Evolutionary conservation across 495 filamentous ascomycete genomes (phyloP).

Genomic region (Geoglossum glabrum): DNA sequence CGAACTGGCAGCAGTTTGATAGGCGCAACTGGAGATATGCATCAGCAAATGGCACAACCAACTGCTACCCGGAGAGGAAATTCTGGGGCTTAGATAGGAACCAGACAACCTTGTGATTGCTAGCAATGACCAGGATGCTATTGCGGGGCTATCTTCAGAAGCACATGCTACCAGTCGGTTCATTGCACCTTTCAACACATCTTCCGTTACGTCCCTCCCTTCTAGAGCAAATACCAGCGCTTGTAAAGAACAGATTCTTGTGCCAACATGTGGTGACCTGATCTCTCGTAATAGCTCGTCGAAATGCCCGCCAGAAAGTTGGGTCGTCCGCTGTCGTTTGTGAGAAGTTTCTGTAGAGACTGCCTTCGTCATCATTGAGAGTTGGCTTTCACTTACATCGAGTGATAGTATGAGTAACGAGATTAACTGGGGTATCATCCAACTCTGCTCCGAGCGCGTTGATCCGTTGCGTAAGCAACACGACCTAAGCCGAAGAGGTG

Average conservation of each 20-base stretch:
- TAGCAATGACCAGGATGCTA: slow-evolving; percentile 39
- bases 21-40: slow-evolving; percentile 23
- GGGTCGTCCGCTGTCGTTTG: slow-evolving; percentile 44
- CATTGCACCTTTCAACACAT: slow-evolving; percentile 22
- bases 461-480: slow-evolving; percentile 23
- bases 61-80: slow-evolving; percentile 13
- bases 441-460: slow-evolving; percentile 28
- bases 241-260: slow-evolving; percentile 51
- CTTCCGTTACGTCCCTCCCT: slow-evolving; percentile 21
- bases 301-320: slow-evolving; percentile 31
- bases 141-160: slow-evolving; percentile 31
- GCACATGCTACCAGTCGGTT: slow-evolving; percentile 28
- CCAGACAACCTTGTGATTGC: slow-evolving; percentile 20
- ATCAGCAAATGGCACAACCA: slow-evolving; percentile 18
- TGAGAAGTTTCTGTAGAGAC: slow-evolving; percentile 4
- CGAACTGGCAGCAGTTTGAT: slow-evolving; percentile 19
- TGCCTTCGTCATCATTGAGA: not conserved
- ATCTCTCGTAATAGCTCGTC: slow-evolving; percentile 43
- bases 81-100: slow-evolving; percentile 1
- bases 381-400: not conserved
- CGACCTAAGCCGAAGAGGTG: slow-evolving; percentile 3
- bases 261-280: slow-evolving; percentile 30
- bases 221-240: slow-evolving; percentile 52
- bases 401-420: not conserved
- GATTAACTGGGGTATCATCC: slow-evolving; percentile 17